Evolutionary conservation across 352 stramenopile genomes (phyloP).

Genomic region (Phytophthora tentaculata): DNA sequence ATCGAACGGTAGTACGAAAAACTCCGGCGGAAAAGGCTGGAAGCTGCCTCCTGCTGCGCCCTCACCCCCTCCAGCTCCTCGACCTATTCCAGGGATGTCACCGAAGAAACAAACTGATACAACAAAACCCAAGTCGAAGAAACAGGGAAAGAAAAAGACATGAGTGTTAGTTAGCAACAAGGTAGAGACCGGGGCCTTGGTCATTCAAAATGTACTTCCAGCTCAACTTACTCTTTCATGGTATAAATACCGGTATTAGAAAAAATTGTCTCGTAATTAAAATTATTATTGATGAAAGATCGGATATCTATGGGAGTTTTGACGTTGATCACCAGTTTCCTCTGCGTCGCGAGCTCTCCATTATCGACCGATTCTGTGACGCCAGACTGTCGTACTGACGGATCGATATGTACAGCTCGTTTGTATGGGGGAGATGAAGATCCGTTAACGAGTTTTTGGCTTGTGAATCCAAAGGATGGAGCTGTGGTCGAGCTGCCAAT

Average conservation of each 20-base stretch:
- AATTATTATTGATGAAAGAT: too few relatives aligned
- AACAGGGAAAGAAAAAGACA: constrained; percentile 46
- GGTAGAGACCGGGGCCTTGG: neutral
- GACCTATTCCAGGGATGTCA: constrained; percentile 52
- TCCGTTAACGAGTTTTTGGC: constrained; percentile 16
- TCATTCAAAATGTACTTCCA: too few relatives aligned
- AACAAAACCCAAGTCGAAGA: constrained; percentile 34
- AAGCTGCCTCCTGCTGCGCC: constrained; percentile 25
- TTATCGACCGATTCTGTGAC: neutral
- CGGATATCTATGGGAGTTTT: neutral
- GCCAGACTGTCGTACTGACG: neutral
- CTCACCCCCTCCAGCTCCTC: constrained; percentile 14
- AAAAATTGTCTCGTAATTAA: constrained; percentile 7
- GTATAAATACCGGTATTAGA: too few relatives aligned
- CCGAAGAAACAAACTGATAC: constrained; percentile 29
- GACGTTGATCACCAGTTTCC: neutral
- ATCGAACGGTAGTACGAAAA: constrained; percentile 28
- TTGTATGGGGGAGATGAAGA: constrained; percentile 4
- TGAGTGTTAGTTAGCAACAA: constrained; percentile 25
- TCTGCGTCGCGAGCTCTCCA: constrained; percentile 4
- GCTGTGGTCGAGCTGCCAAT: constrained; percentile 19
- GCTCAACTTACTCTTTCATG: too few relatives aligned
- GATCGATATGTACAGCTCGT: neutral
- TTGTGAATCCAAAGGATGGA: constrained; percentile 21
- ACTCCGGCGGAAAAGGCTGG: constrained; percentile 24